Evolutionary conservation across 1,284 basidiomycete genomes (phyloP), one percentile per base, ranked within the genome.

Genomic region (Tilletia indica): DNA sequence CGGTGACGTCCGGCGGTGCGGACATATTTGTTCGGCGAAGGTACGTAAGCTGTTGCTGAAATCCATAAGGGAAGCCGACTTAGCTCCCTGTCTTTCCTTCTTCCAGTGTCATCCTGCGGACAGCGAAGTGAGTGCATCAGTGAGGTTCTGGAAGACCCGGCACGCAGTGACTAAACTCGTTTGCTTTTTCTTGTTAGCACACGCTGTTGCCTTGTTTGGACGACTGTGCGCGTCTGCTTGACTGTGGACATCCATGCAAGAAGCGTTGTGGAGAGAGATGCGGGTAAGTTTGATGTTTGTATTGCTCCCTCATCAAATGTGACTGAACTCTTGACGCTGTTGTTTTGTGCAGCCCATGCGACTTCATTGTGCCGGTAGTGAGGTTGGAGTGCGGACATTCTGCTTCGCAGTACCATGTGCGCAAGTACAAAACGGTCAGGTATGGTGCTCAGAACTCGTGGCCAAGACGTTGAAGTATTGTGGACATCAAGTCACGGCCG

Each of bases 51-150:
- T 45, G 42, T 45, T 8, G 3, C 42, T 45, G 42, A 14, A 45
- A 1, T 31, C 2, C 25, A 31, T 31, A 31, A 31, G 25, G 25
- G 25, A 31, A 31, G 25, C 25, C 25, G 25, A 31, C 25, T 31
- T 31, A 31, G 42, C 42, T 45, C 14, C 42, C 14, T 45, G 9
- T 45, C 14, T 8, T 9, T 45, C 3, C 14, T 14, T 45, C 14
- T 8, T 45, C 14, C 68, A 91, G 89, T 92, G 91, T 73, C 91
- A 92, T 78, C 87, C 88, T 0, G 90, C 90, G 71, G 89, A 89
- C 74, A 86, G 86, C 0, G 85, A 9, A 11, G 61, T 64, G 61
- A 64, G 51, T 54, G 34, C 61, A 64, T 38, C n/a, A 54, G 8
- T 54, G 8, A 31, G n/a, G 11, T 54, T 19, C 8, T 19, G 9